Conservation (phyloP, 2,329 filamentous ascomycete genomes). For the Sporothrix phasma region DNA sequence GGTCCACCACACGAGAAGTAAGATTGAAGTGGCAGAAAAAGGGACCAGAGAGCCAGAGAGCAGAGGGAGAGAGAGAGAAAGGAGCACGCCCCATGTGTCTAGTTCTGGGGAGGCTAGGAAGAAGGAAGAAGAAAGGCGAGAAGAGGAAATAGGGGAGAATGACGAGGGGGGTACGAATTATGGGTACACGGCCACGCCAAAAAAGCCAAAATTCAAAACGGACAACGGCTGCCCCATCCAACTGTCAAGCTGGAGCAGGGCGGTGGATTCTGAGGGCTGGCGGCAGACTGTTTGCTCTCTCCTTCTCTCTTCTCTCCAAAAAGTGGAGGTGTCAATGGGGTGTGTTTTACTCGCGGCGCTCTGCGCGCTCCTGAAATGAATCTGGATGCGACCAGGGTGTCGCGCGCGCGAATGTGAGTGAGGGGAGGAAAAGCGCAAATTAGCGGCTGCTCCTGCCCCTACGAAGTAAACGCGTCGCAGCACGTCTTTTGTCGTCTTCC, state of each 20-base stretch:
- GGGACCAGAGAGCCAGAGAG: neutral
- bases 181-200: neutral
- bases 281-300: neutral
- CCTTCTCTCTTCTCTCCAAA: neutral
- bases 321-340: conserved; percentile 1
- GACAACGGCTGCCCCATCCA: neutral
- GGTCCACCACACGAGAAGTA: conserved; percentile 4
- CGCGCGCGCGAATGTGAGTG: conserved; percentile 3
- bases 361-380: neutral
- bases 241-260: conserved; percentile 14
- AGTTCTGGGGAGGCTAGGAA: conserved; percentile 9
- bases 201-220: neutral
- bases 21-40: conserved; percentile 7
- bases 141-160: neutral
- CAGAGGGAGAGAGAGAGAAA: neutral
- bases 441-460: conserved; percentile 23
- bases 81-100: conserved; percentile 7
- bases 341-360: conserved; percentile 22
- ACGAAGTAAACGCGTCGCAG: conserved; percentile 24
- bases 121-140: neutral
- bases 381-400: conserved; percentile 27
- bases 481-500: neutral
- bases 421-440: conserved; percentile 24
- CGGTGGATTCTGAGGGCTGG: neutral
- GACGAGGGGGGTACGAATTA: neutral